Evolutionary conservation across 352 stramenopile species (phyloP).

Genomic region (Phytophthora pistaciae): DNA sequence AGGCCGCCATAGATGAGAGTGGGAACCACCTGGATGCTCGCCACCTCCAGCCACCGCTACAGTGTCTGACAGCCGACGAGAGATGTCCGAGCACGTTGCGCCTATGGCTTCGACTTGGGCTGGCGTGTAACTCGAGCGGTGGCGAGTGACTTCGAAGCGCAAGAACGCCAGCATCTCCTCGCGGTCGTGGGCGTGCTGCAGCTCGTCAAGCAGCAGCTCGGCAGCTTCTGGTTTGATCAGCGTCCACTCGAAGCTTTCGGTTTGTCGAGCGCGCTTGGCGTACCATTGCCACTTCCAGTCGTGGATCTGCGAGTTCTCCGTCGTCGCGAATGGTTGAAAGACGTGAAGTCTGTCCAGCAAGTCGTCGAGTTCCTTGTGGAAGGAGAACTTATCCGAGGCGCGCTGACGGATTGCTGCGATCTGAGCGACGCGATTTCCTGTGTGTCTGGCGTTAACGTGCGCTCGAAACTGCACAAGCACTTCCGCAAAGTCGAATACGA

Average conservation of each 20-base stretch:
- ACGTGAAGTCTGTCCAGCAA: conserved; percentile 20
- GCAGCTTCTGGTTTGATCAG: conserved; percentile 24
- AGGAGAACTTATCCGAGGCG: conserved; percentile 34
- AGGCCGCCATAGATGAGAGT: conserved; percentile 24
- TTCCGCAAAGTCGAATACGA: conserved; percentile 13
- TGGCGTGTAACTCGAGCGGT: conserved; percentile 30
- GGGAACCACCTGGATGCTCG: background rate
- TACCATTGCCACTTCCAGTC: conserved; percentile 45
- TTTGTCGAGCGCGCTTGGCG: conserved; percentile 22
- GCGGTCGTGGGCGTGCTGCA: conserved; percentile 24
- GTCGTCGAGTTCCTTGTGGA: conserved; percentile 46
- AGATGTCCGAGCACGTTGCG: conserved; percentile 26
- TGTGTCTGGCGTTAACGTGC: conserved; percentile 18
- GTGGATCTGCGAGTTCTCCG: conserved; percentile 19
- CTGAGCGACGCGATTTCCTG: conserved; percentile 26
- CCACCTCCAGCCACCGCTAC: background rate
- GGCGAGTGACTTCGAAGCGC: conserved; percentile 39
- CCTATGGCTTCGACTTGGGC: conserved; percentile 32
- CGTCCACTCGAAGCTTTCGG: conserved; percentile 18
- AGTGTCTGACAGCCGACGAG: conserved; percentile 22
- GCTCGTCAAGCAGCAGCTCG: conserved; percentile 26
- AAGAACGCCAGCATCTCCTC: conserved; percentile 41
- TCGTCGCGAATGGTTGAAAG: background rate
- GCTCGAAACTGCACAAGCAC: conserved; percentile 26
- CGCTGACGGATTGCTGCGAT: conserved; percentile 31